Evolutionary conservation across 2,329 filamentous ascomycete species (phyloP), one percentile per base, ranked within the genome.

Genomic region (Trichoderma sp.): DNA sequence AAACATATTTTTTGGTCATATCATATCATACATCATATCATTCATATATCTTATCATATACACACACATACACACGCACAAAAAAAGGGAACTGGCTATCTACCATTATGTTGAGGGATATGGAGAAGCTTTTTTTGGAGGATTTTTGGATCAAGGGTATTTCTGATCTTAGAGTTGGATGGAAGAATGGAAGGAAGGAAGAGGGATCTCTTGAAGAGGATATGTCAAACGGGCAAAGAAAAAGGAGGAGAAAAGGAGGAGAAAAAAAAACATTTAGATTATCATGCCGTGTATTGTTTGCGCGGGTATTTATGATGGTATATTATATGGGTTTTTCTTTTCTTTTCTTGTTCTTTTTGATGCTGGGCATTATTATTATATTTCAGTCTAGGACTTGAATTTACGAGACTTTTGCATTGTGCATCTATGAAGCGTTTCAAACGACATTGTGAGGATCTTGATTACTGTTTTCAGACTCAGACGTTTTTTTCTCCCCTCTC

Each of bases 301-400:
- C n/a, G 33, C 43, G 59, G 40, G 13, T 52, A 62, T 52, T 62
- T 35, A 62, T 62, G 43, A 62, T 62, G 59, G 59, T 62, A 52
- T 52, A 62, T 43, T 49, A 62, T 14, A 29, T 43, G 16, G 37
- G 37, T 8, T n/a, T 43, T 13, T 43, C 8, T 43, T n/a, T 43
- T n/a, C 7, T 2, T 43, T 10, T 43, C 19, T 4, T 40, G 1
- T 27, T 33, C 33, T 19, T 31, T 33, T 49, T 65, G 1, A 49
- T 37, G 21, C 19, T 35, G 47, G 29, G 59, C 43, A 35, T 49
- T 62, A 55, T 49, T 62, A 55, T 16, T 62, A 29, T 27, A 31
- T 24, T 13, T 19, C 19, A 43, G 37, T 62, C 33, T 52, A 33
- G 40, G 31, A 31, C 35, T 27, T 21, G 59, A 52, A 62, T 62